Evolutionary conservation across 768 basidiomycete genomes (phyloP).

Genomic region (Terana coerulea): DNA sequence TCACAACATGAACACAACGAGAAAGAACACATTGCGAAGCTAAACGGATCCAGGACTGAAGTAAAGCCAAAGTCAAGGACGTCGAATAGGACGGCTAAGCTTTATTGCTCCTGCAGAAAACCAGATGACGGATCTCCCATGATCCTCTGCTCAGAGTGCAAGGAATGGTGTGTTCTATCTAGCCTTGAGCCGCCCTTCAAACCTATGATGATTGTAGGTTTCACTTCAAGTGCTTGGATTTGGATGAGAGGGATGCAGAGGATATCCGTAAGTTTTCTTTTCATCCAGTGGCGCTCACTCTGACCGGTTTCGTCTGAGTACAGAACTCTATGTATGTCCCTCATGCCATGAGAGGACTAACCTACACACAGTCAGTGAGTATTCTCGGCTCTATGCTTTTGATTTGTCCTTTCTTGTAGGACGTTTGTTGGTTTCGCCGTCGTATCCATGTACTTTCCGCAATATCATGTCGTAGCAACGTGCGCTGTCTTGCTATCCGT

Average conservation of each 20-base stretch:
- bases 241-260: conserved; percentile 62
- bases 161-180: conserved; percentile 53
- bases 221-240: conserved; percentile 74
- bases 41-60: background rate
- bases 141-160: conserved; percentile 71
- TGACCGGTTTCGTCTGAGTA: background rate
- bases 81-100: conserved; percentile 20
- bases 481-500: background rate
- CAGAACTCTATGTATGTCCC: conserved; percentile 60
- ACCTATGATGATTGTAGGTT: conserved; percentile 48
- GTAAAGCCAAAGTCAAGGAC: conserved; percentile 14
- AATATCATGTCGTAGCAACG: conserved; percentile 12
- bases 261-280: conserved; percentile 64
- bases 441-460: conserved; percentile 20
- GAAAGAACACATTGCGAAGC: conserved; percentile 15
- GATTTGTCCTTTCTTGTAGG: background rate
- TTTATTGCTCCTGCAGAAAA: conserved; percentile 61
- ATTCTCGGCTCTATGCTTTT: conserved; percentile 20
- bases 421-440: conserved; percentile 1
- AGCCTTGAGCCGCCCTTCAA: background rate
- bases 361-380: conserved; percentile 76
- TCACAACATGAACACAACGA: conserved; percentile 14
- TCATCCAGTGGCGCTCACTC: background rate
- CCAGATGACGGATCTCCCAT: conserved; percentile 79
- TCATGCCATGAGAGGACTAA: conserved; percentile 59